Percentiles rank a stretch among this genome's conserved stretches.
phyloP scores from a whole-genome alignment of 2,329 filamentous ascomycete genomes.

The Hypoxylon sp. region DNA sequence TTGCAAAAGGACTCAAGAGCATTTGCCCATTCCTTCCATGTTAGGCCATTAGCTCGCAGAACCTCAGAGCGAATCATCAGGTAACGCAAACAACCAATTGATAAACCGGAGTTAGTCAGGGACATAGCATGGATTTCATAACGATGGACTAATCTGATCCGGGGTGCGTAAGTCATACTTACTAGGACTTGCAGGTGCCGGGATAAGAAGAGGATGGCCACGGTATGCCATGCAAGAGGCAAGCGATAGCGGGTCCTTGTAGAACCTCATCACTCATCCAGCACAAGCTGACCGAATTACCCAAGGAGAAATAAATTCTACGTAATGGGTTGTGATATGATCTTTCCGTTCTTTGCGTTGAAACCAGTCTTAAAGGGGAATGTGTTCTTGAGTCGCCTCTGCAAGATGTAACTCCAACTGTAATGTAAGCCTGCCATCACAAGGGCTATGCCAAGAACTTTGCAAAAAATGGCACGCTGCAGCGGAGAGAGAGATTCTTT shows the following conservation, averaged over 20 bases:
- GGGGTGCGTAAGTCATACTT: background rate
- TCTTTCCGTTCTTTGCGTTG: conserved; percentile 17
- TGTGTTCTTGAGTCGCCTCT: conserved; percentile 33
- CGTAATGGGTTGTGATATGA: conserved; percentile 19
- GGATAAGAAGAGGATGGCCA: conserved; percentile 2
- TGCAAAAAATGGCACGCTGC: conserved; percentile 26
- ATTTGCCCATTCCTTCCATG: conserved; percentile 19
- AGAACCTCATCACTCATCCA: conserved; percentile 11
- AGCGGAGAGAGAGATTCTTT: conserved; percentile 12
- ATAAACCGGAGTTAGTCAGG: background rate
- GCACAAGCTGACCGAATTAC: conserved; percentile 11
- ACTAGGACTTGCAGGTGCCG: conserved; percentile 4
- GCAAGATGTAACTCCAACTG: conserved; percentile 28
- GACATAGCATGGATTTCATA: conserved; percentile 5
- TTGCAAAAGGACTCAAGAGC: background rate
- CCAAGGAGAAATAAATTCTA: conserved; percentile 6
- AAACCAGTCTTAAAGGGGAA: conserved; percentile 34
- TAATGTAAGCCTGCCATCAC: conserved; percentile 20
- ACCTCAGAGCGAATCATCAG: conserved; percentile 2
- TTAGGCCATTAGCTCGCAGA: conserved; percentile 18
- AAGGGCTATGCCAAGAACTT: conserved; percentile 21
- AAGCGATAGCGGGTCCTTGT: conserved; percentile 6
- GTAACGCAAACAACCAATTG: conserved; percentile 21
- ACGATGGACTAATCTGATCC: conserved; percentile 11
- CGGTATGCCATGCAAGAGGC: conserved; percentile 19